Evolutionary conservation across 495 filamentous ascomycete species (phyloP).

Genomic region (Astrothelium subdiscretum): DNA sequence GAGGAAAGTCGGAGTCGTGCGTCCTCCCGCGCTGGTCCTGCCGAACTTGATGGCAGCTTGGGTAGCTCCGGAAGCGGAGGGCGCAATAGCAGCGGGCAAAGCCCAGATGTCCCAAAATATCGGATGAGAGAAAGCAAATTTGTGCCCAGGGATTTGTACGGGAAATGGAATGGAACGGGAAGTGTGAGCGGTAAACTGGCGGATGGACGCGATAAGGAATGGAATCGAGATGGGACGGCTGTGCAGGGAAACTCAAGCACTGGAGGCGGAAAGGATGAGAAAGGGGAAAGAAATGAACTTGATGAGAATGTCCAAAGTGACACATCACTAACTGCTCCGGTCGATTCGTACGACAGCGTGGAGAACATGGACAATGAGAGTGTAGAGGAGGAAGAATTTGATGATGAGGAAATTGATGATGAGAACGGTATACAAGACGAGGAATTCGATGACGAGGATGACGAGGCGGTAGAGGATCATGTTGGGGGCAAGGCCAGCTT

Average conservation of each 20-base stretch:
- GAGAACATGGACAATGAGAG: background rate
- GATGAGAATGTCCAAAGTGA: no score
- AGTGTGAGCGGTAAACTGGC: slow-evolving; percentile 6
- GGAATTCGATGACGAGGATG: slow-evolving; percentile 12
- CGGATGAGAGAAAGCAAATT: slow-evolving; percentile 23
- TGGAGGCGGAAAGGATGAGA: no score
- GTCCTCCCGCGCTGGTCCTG: background rate
- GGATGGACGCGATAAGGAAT: background rate
- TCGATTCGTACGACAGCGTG: background rate
- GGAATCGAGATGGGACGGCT: slow-evolving; percentile 6
- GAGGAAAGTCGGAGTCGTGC: slow-evolving; percentile 2
- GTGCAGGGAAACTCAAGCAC: no score
- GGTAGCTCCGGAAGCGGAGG: background rate
- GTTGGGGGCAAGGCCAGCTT: slow-evolving; percentile 10
- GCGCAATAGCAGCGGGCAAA: background rate
- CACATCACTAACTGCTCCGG: slow-evolving; percentile 6
- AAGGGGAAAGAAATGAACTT: no score
- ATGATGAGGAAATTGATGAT: slow-evolving; percentile 8
- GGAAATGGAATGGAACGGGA: slow-evolving; percentile 13
- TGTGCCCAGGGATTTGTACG: slow-evolving; percentile 28
- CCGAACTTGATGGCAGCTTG: background rate
- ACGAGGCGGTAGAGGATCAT: slow-evolving; percentile 8
- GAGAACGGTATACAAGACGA: slow-evolving; percentile 5
- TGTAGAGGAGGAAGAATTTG: slow-evolving; percentile 1
- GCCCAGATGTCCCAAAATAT: slow-evolving; percentile 12